These are phyloP conservation scores for Bipolaris sorokiniana DNA, from an alignment of 2,329 filamentous ascomycete species.

Conservation along the genomic window DNA sequence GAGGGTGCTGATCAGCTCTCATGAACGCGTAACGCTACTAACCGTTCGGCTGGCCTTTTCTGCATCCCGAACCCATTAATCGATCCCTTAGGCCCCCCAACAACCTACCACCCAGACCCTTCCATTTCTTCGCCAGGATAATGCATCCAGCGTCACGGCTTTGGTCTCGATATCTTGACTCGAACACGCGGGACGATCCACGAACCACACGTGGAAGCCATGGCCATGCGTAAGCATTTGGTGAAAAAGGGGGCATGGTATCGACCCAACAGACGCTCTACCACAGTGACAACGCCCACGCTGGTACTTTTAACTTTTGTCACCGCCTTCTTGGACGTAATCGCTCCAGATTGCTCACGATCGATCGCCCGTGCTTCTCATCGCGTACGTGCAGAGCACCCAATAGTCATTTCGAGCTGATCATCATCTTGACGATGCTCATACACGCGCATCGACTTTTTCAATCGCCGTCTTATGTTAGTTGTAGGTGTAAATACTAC, in stretches of 20 bases:
- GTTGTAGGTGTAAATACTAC: too few relatives aligned
- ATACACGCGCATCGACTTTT: not conserved
- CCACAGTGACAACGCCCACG: not conserved
- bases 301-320: not conserved
- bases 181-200: constrained; percentile 17
- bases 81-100: not conserved
- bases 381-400: not conserved
- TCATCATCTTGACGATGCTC: not conserved
- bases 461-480: not conserved
- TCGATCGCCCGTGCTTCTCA: not conserved
- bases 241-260: constrained; percentile 12
- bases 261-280: constrained; percentile 1
- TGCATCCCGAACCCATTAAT: not conserved
- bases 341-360: not conserved
- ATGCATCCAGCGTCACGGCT: constrained; percentile 9
- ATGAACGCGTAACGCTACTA: not conserved
- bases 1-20: not conserved
- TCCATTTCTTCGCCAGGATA: constrained; percentile 2
- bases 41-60: not conserved
- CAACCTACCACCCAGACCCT: not conserved
- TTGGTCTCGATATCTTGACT: constrained; percentile 9
- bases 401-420: not conserved
- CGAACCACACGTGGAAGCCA: constrained; percentile 26
- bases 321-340: not conserved
- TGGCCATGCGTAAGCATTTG: constrained; percentile 21